These are phyloP conservation scores for Wickerhamomyces ciferrii DNA, from an alignment of 805 yeast species.

Conservation along the genomic window DNA sequence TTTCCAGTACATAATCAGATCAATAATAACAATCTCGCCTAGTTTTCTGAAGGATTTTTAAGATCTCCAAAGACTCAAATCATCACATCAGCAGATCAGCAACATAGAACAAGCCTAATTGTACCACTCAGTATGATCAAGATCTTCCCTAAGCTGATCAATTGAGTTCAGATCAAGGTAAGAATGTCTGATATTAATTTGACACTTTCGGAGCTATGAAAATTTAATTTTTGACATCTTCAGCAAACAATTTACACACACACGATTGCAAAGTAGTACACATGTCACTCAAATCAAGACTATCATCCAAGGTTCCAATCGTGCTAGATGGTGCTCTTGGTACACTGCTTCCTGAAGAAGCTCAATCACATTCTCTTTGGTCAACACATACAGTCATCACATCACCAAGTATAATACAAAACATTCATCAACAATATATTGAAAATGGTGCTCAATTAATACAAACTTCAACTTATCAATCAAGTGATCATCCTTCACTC, in stretches of 20 bases:
- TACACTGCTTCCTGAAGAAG: constrained; percentile 13
- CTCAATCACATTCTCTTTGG: constrained; percentile 42
- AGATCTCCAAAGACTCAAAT: too few relatives aligned
- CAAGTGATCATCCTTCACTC: constrained; percentile 23
- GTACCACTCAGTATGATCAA: too few relatives aligned
- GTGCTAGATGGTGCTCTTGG: constrained; percentile 20
- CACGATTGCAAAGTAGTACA: not conserved
- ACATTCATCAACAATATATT: constrained; percentile 47
- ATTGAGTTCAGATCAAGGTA: too few relatives aligned
- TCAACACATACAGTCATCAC: constrained; percentile 44
- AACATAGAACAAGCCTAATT: not conserved
- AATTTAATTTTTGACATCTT: not conserved
- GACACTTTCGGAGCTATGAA: not conserved
- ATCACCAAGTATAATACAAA: constrained; percentile 36
- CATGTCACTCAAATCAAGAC: not conserved
- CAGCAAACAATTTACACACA: not conserved
- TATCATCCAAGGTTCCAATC: constrained; percentile 4
- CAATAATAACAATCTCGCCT: too few relatives aligned
- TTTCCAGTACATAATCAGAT: too few relatives aligned
- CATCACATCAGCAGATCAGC: too few relatives aligned
- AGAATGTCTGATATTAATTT: too few relatives aligned
- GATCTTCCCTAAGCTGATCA: too few relatives aligned
- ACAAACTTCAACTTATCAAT: constrained; percentile 56
- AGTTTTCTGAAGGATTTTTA: too few relatives aligned
- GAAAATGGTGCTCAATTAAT: constrained; percentile 49